Percentiles rank a stretch among this genome's conserved stretches.
These are phyloP conservation scores for Intubia oerlemansii DNA, from an alignment of 2,329 filamentous ascomycete species.

Conservation along the genomic window DNA sequence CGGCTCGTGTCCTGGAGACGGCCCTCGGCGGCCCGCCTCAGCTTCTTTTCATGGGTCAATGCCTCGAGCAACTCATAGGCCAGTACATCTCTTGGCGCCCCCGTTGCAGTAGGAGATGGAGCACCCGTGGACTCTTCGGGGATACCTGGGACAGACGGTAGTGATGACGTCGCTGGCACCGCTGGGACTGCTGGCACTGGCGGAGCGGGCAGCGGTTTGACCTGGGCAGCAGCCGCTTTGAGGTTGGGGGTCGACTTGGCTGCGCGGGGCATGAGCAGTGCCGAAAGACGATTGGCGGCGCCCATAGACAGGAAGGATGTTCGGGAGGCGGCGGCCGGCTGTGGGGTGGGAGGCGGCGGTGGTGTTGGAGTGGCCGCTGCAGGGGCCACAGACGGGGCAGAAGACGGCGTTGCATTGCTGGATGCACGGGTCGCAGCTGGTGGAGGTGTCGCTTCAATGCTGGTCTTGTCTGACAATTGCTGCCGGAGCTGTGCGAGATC, in stretches of 20 bases:
- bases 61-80: conserved; percentile 36
- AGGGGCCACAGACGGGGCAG: conserved; percentile 11
- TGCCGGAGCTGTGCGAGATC: conserved; percentile 40
- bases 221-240: conserved; percentile 6
- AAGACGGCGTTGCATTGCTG: conserved; percentile 2
- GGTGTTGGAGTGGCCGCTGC: conserved; percentile 8
- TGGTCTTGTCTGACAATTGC: conserved; percentile 7
- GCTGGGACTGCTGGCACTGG: no score
- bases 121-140: no score
- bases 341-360: conserved; percentile 9
- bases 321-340: no score
- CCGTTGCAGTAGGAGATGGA: no score
- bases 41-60: conserved; percentile 41
- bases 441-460: no score
- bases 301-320: conserved; percentile 24
- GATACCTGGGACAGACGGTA: no score
- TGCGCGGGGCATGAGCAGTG: conserved; percentile 18
- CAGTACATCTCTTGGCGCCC: no score
- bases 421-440: no score
- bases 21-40: conserved; percentile 48
- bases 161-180: no score
- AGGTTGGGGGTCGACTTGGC: conserved; percentile 24
- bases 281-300: conserved; percentile 21
- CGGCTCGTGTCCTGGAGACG: conserved; percentile 41
- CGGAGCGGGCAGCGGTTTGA: no score